These are phyloP conservation scores for Penicillium macrosclerotiorum DNA, from an alignment of 495 filamentous ascomycete genomes.

Conservation along the genomic window DNA sequence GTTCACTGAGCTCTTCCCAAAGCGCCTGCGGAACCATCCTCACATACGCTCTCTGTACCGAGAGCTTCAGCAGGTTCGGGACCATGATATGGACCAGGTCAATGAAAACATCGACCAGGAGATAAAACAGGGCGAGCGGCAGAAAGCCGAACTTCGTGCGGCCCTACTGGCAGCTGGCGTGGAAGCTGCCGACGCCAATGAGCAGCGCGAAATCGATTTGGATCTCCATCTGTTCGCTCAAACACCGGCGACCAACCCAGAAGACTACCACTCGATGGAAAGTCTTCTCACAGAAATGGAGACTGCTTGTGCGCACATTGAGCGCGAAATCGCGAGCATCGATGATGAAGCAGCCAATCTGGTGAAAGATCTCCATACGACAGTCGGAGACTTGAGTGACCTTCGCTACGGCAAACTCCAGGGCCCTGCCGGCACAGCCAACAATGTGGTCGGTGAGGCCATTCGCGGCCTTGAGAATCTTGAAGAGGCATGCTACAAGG, in stretches of 20 bases:
- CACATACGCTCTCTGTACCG: constrained; percentile 74
- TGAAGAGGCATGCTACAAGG: constrained; percentile 58
- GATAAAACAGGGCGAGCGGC: constrained; percentile 58
- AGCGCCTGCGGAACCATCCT: constrained; percentile 62
- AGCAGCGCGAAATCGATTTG: constrained; percentile 68
- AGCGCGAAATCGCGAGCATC: constrained; percentile 60
- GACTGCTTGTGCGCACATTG: constrained; percentile 59
- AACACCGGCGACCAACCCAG: constrained; percentile 31
- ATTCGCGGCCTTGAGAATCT: constrained; percentile 53
- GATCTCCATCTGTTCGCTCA: constrained; percentile 71
- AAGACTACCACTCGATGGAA: constrained; percentile 55
- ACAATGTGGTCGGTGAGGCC: constrained; percentile 61
- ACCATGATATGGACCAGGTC: constrained; percentile 65
- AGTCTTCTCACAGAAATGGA: constrained; percentile 69
- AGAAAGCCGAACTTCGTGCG: constrained; percentile 60
- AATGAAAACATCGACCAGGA: constrained; percentile 67
- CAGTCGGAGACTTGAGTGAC: constrained; percentile 73
- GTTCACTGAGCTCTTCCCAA: constrained; percentile 76
- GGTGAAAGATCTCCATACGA: constrained; percentile 58
- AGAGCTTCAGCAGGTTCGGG: constrained; percentile 70
- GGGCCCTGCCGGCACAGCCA: constrained; percentile 53
- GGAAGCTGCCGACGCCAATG: constrained; percentile 51
- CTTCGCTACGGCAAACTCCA: constrained; percentile 75
- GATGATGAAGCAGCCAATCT: constrained; percentile 62
- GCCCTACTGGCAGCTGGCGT: constrained; percentile 51